Base-by-base conservation (phyloP, 441 rosid genomes). In the Gossypium trilobum region DNA sequence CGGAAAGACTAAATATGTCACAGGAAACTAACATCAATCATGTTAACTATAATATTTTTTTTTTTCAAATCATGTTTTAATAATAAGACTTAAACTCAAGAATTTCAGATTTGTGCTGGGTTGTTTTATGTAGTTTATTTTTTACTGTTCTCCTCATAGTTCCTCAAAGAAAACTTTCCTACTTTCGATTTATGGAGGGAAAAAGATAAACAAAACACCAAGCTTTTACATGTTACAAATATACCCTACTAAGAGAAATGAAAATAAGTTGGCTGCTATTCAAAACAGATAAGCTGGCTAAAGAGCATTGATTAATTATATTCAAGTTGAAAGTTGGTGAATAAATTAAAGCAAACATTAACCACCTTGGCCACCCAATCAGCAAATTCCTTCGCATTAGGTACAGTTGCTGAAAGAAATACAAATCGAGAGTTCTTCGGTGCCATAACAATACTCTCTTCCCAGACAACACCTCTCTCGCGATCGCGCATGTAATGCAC, bases 381-480 rank as follows among this genome's bases (percentile, higher is more conserved):
- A 70, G 99, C 97, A 89, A 95, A 95, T 74, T 92, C 99, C 81
- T 89, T 95, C 11, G 99, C 99, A 82, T 95, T 95, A 65, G 99
- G 98, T 39, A 95, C 97, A 54, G 98, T 92, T 22, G 99, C 99
- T 17, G 99, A 95, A 8, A 95, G 91, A 81, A 95, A 95, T 51
- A 92, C 99, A 74, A 95, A 92, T 31, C 95, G 85, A 46, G 97
- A 87, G 74, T 89, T 92, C 82, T 87, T 92, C 0, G 99, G 98
- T 66, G 99, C 98, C 99, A 95, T 95, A 23, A 95, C 98, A 76
- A 95, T 95, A 85, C 98, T 95, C 79, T 95, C 99, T 75, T 95
- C 99, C 99, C 99, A 95, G 3, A 92, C 98, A 62, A 95, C 98
- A 78, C 99, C 98, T 84, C 99, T 88, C 78, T 95, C 99, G 9